Percentiles rank a stretch among this genome's conserved stretches.
phyloP scores from a whole-genome alignment of 805 yeast species.

The Wickerhamiella bombiphila region DNA sequence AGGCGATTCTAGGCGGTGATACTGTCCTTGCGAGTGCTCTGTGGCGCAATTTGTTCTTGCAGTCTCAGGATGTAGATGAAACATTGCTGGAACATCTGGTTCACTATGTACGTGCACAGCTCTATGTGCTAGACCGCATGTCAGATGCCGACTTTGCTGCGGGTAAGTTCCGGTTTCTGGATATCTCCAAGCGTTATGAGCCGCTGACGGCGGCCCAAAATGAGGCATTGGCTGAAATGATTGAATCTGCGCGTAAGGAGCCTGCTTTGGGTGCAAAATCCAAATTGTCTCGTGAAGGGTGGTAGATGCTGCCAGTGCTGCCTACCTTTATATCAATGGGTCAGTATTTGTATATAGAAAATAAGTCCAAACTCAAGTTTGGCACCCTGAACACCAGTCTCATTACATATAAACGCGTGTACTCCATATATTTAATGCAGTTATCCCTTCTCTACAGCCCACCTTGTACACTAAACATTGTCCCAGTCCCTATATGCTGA shows the following conservation, averaged over 20 bases:
- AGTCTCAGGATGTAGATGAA: conserved; percentile 65
- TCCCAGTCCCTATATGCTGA: too few species aligned
- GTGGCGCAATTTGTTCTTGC: conserved; percentile 76
- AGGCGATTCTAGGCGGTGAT: conserved; percentile 71
- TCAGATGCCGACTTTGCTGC: conserved; percentile 87
- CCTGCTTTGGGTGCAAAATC: conserved; percentile 13
- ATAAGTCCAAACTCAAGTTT: too few species aligned
- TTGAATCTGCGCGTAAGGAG: conserved; percentile 18
- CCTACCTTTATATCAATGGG: too few species aligned
- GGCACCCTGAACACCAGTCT: too few species aligned
- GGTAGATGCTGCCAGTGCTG: too few species aligned
- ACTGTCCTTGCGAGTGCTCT: conserved; percentile 29
- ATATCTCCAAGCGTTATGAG: conserved; percentile 65
- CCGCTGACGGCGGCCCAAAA: conserved; percentile 54
- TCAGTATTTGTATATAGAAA: too few species aligned
- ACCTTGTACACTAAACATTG: too few species aligned
- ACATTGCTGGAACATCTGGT: conserved; percentile 76
- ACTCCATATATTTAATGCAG: too few species aligned
- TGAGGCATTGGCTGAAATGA: conserved; percentile 16
- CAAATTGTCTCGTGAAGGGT: conserved; percentile 17
- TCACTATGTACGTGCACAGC: conserved; percentile 79
- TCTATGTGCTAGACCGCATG: conserved; percentile 73
- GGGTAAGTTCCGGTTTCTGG: conserved; percentile 73
- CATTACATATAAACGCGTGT: too few species aligned
- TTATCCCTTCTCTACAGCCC: too few species aligned